Evolutionary conservation across 1,139 yeast species (phyloP), one percentile per base, ranked within the genome.

Genomic region (Zygosaccharomyces pseudobailii): DNA sequence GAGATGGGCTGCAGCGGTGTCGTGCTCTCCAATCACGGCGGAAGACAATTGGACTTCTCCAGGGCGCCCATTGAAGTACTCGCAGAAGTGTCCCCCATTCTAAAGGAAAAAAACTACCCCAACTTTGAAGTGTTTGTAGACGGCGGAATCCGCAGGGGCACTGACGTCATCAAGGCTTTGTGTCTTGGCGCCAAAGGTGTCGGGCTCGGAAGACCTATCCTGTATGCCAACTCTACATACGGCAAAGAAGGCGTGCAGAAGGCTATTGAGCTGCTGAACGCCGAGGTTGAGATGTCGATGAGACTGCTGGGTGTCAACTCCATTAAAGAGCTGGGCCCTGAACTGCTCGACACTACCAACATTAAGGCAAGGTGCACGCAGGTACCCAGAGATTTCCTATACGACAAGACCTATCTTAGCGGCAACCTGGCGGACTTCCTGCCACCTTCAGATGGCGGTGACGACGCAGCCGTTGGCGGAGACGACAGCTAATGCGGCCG

Each of bases 201-300:
- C 34, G 89, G 90, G 10, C 66, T 84, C 31, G 90, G 90, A 13
- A 72, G 89, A 61, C 86, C 88, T 1, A 82, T 83, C 66, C 64
- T 83, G 30, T 84, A 83, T 57, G 86, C 89, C 8, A 79, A 82
- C 76, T 75, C 84, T 2, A 73, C 85, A 1, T 84, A 84, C 55
- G 92, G 92, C 4, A 86, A 80, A 49, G 82, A 75, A 6, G 97
- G 97, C 51, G 96, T 89, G 17, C 72, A 73, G 47, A 79, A 78
- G 56, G 92, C 95, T 6, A 82, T 86, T 55, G 89, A 84, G 58
- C 70, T 88, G 42, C 72, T 90, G 56, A 84, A 82, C 61, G 89
- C 84, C 51, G 97, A 90, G 64, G 67, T 90, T 65, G 80, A 78
- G 53, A 86, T 88, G 92, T 81, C 84, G 66, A 87, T 90, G 97